phyloP scores from a whole-genome alignment of 768 basidiomycete species.

The Serpula lacrymans region DNA sequence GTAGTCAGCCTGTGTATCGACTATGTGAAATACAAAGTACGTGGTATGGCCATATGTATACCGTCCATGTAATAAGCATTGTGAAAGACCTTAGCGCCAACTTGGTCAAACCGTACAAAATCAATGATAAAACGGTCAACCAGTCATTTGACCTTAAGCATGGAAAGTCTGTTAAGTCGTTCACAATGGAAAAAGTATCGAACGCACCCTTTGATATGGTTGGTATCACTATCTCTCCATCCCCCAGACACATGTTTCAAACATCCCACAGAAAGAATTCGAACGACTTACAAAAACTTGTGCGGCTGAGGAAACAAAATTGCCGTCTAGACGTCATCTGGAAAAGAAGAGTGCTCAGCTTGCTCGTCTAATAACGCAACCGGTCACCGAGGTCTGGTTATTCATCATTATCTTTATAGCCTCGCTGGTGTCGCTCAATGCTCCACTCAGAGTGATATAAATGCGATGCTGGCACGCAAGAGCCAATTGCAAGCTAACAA shows the following conservation, averaged over 20 bases:
- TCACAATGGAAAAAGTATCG: conserved; percentile 84
- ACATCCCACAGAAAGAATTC: conserved; percentile 61
- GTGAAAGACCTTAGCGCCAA: conserved; percentile 49
- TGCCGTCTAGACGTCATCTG: conserved; percentile 66
- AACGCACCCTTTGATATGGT: conserved; percentile 67
- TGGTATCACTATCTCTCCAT: conserved; percentile 19
- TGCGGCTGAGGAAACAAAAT: conserved; percentile 48
- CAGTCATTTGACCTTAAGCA: conserved; percentile 73
- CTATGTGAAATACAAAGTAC: conserved; percentile 76
- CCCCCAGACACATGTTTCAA: conserved; percentile 9
- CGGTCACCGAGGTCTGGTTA: conserved; percentile 73
- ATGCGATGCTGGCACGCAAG: conserved; percentile 74
- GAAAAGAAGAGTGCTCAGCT: conserved; percentile 67
- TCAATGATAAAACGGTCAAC: conserved; percentile 63
- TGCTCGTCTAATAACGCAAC: conserved; percentile 51
- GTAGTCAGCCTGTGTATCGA: conserved; percentile 64
- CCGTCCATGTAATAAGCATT: conserved; percentile 8
- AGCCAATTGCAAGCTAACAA: conserved; percentile 34
- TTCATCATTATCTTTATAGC: conserved; percentile 6
- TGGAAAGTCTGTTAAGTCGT: conserved; percentile 59
- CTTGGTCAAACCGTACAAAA: conserved; percentile 62
- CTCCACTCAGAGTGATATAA: conserved; percentile 66
- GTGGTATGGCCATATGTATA: conserved; percentile 25
- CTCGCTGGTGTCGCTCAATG: conserved; percentile 9
- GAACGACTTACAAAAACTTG: conserved; percentile 50